Evolutionary conservation across 805 yeast genomes (phyloP).

Genomic region (Saccharomycopsis babjevae): DNA sequence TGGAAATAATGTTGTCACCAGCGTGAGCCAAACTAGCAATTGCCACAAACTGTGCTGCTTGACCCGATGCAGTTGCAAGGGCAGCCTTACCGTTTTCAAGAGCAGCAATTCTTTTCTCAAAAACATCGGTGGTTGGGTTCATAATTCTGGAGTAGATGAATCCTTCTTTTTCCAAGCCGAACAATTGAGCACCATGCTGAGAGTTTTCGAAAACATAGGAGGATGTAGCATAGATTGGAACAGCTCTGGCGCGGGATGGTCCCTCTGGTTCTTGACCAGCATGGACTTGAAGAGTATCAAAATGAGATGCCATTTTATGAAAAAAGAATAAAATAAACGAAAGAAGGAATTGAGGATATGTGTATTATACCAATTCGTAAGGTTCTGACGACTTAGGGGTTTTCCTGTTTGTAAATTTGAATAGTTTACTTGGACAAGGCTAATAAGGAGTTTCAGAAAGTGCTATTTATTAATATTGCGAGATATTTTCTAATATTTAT

Average conservation of each 20-base stretch:
- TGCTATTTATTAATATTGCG: neutral
- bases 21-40: conserved; percentile 71
- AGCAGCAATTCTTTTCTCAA: conserved; percentile 87
- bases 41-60: conserved; percentile 88
- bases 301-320: conserved; percentile 38
- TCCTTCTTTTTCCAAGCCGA: conserved; percentile 77
- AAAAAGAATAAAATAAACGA: neutral
- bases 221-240: conserved; percentile 86
- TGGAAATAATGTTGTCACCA: conserved; percentile 85
- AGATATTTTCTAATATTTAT: neutral
- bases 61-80: conserved; percentile 87
- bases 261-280: conserved; percentile 80
- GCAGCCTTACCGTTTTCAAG: conserved; percentile 91
- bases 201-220: conserved; percentile 84
- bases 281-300: conserved; percentile 87
- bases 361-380: too few relatives aligned
- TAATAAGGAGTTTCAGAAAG: too few relatives aligned
- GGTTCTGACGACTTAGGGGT: too few relatives aligned
- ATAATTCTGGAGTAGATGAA: conserved; percentile 80
- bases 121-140: conserved; percentile 89
- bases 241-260: conserved; percentile 70
- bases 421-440: too few relatives aligned
- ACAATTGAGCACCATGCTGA: conserved; percentile 84
- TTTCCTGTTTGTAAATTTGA: too few relatives aligned
- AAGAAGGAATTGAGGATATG: too few relatives aligned